These are phyloP conservation scores for Castanea crenata DNA, from an alignment of 306 rosid genomes.

Conservation along the genomic window DNA sequence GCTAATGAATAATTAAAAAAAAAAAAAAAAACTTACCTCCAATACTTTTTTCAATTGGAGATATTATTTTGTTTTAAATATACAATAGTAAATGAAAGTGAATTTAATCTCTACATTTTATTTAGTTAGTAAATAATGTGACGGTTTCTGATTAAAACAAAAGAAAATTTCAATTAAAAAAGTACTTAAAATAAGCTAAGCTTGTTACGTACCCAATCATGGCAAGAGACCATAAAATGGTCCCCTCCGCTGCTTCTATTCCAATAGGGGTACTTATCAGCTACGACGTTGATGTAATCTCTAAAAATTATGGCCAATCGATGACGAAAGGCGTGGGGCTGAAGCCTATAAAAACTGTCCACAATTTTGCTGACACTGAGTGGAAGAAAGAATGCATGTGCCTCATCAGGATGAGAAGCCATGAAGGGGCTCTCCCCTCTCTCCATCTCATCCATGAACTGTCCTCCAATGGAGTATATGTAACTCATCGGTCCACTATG, in stretches of 20 bases:
- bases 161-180: rapidly evolving
- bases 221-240: slow-evolving; percentile 62
- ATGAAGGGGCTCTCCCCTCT: slow-evolving; percentile 33
- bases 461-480: slow-evolving; percentile 69
- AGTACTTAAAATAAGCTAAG: rapidly evolving
- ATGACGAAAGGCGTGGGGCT: slow-evolving; percentile 35
- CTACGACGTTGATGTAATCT: slow-evolving; percentile 34
- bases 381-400: slow-evolving; percentile 63
- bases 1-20: no score
- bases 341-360: slow-evolving; percentile 36
- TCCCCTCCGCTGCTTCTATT: slow-evolving; percentile 66
- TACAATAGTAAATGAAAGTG: rapidly evolving
- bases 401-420: slow-evolving; percentile 61
- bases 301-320: slow-evolving; percentile 35
- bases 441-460: slow-evolving; percentile 62
- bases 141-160: rapidly evolving
- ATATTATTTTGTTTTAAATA: no score
- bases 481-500: slow-evolving; percentile 59
- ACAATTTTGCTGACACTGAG: slow-evolving; percentile 49
- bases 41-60: no score
- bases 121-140: rapidly evolving
- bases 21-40: no score
- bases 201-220: slow-evolving; percentile 48
- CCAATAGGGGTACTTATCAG: slow-evolving; percentile 45
- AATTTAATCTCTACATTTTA: rapidly evolving